These are phyloP conservation scores for Naganishia sp. DNA, from an alignment of 1,284 basidiomycete species.

Conservation along the genomic window DNA sequence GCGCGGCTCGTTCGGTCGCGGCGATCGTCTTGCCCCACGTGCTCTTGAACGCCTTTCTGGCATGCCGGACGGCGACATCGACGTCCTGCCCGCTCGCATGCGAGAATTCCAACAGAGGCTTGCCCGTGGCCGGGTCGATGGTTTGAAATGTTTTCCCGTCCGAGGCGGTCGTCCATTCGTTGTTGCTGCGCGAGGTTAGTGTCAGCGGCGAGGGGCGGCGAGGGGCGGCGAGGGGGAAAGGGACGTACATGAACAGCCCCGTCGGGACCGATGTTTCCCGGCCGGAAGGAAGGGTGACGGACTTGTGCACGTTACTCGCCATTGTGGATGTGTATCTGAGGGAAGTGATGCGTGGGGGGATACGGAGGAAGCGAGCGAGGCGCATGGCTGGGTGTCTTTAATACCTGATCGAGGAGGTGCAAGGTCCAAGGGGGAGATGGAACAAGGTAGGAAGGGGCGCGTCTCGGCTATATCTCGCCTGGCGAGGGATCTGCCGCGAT, in stretches of 20 bases:
- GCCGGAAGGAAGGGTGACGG: slow-evolving; percentile 48
- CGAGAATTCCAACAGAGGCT: slow-evolving; percentile 48
- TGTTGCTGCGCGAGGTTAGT: slow-evolving; percentile 43
- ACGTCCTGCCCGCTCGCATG: slow-evolving; percentile 63
- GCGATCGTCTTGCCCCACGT: slow-evolving; percentile 67
- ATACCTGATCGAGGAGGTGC: no score
- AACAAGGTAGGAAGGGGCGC: no score
- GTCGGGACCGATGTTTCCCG: slow-evolving; percentile 69
- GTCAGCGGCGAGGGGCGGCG: slow-evolving; percentile 55
- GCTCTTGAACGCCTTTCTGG: slow-evolving; percentile 75
- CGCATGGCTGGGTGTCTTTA: no score
- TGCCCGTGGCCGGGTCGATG: slow-evolving; percentile 59
- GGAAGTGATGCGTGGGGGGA: no score
- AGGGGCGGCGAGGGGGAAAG: slow-evolving; percentile 52
- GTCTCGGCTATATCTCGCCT: no score
- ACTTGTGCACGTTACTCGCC: slow-evolving; percentile 14
- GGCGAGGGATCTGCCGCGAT: no score
- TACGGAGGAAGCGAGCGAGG: no score
- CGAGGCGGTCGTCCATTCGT: slow-evolving; percentile 42
- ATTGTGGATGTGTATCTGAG: slow-evolving; percentile 17
- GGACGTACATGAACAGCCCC: slow-evolving; percentile 73
- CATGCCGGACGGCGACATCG: slow-evolving; percentile 79
- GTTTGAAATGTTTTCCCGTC: slow-evolving; percentile 40
- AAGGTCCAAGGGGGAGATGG: no score
- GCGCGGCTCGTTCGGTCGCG: slow-evolving; percentile 66